Evolutionary conservation across 2,329 filamentous ascomycete genomes (phyloP).

Genomic region (Aureobasidium lini): DNA sequence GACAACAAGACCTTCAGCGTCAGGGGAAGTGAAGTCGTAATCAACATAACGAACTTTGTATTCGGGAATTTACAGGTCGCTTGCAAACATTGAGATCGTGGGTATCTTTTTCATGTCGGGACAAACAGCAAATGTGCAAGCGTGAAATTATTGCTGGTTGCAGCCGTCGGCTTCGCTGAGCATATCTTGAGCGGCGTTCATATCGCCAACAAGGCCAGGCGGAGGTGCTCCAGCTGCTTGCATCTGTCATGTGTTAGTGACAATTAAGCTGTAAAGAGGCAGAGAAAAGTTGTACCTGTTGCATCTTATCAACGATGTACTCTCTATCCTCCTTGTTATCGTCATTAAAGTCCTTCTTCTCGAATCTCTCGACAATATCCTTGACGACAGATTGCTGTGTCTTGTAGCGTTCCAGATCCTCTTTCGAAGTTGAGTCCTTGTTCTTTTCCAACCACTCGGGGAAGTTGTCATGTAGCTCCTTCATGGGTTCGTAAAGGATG

Average conservation of each 20-base stretch:
- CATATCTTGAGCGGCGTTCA: conserved; percentile 71
- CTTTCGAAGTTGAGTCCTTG: conserved; percentile 51
- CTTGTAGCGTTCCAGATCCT: conserved; percentile 72
- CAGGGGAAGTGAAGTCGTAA: neutral
- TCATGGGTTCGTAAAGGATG: conserved; percentile 97
- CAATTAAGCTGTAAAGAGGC: neutral
- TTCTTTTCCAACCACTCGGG: conserved; percentile 83
- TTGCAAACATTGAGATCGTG: neutral
- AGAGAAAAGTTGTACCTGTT: conserved; percentile 59
- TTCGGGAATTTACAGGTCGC: neutral
- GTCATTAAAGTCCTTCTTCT: conserved; percentile 73
- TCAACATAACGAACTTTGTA: neutral
- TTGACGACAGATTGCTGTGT: conserved; percentile 70
- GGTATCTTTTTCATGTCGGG: conserved; percentile 5
- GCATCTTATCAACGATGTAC: conserved; percentile 96
- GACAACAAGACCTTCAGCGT: too few species aligned
- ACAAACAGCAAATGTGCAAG: neutral
- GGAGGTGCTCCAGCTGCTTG: conserved; percentile 90
- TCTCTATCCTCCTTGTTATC: conserved; percentile 73
- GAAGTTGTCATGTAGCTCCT: conserved; percentile 89
- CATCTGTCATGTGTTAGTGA: conserved; percentile 57
- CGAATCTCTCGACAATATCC: conserved; percentile 86
- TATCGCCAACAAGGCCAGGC: conserved; percentile 81
- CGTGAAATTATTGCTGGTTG: conserved; percentile 47
- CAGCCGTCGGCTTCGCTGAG: conserved; percentile 53